phyloP scores from a whole-genome alignment of 1,284 basidiomycete species.

The Meripilus lineatus region DNA sequence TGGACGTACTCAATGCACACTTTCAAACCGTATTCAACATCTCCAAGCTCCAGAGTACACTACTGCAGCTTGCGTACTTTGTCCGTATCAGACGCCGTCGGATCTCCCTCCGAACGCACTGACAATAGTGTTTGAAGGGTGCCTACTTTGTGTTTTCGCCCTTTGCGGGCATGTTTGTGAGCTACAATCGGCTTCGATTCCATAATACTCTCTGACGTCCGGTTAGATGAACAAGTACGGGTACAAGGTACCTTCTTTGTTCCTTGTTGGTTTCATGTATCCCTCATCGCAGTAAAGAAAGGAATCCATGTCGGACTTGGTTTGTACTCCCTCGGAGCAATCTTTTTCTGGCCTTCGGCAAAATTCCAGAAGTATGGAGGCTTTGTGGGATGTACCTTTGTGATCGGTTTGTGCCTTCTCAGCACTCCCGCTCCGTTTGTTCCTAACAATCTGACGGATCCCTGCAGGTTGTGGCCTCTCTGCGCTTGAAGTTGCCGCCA shows the following conservation, averaged over 20 bases:
- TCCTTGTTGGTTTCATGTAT: conserved; percentile 6
- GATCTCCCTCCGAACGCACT: conserved; percentile 3
- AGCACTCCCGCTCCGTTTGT: too few species aligned
- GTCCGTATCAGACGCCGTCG: conserved; percentile 26
- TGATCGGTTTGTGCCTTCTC: conserved; percentile 53
- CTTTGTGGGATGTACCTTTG: conserved; percentile 70
- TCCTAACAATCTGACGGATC: conserved; percentile 18
- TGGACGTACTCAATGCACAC: conserved; percentile 83
- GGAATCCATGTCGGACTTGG: conserved; percentile 66
- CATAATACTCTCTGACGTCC: not conserved
- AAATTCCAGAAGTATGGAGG: conserved; percentile 64
- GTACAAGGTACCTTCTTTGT: conserved; percentile 44
- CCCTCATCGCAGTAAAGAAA: conserved; percentile 27
- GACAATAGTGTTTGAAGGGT: conserved; percentile 35
- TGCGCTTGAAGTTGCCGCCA: conserved; percentile 70
- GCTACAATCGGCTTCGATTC: conserved; percentile 14
- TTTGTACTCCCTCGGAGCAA: conserved; percentile 64
- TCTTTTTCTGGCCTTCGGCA: conserved; percentile 81
- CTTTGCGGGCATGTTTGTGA: conserved; percentile 51
- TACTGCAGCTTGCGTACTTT: conserved; percentile 85
- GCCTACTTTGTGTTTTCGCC: conserved; percentile 67
- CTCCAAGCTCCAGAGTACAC: conserved; percentile 74
- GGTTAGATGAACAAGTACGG: conserved; percentile 53
- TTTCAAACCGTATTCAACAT: conserved; percentile 73
- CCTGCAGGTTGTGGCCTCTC: conserved; percentile 71